Conservation (phyloP, 805 yeast genomes). For the Starmerella stigmatis region DNA sequence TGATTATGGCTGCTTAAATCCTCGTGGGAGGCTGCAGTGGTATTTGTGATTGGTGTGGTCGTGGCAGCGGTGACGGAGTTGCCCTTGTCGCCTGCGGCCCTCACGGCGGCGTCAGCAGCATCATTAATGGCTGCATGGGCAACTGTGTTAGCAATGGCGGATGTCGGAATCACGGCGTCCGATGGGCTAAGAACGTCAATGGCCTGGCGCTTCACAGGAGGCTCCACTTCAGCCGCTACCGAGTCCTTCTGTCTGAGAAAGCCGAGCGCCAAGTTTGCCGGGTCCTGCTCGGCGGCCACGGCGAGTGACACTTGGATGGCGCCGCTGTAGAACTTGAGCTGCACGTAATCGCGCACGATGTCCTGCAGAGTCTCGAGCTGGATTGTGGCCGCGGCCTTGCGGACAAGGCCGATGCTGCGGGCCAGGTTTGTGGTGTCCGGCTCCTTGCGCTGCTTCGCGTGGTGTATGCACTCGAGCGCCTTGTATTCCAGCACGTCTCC, state of each 20-base stretch:
- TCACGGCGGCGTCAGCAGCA: background rate
- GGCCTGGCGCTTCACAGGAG: conserved; percentile 5
- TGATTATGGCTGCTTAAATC: background rate
- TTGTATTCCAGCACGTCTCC: conserved; percentile 88
- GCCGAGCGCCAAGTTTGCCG: conserved; percentile 47
- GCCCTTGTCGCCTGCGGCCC: no score
- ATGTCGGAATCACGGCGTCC: conserved; percentile 5
- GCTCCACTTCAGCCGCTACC: conserved; percentile 30
- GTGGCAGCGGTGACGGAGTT: no score
- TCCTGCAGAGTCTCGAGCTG: conserved; percentile 71
- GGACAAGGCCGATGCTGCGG: conserved; percentile 65
- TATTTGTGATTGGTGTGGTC: no score
- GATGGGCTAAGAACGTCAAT: background rate
- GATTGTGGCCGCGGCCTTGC: conserved; percentile 67
- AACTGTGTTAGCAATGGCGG: background rate
- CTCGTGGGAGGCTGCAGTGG: no score
- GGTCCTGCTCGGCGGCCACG: conserved; percentile 60
- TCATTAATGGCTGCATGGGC: background rate
- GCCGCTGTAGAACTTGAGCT: conserved; percentile 68
- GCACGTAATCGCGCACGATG: conserved; percentile 66
- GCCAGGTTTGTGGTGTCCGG: conserved; percentile 61
- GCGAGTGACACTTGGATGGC: conserved; percentile 74
- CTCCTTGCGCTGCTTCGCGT: conserved; percentile 52
- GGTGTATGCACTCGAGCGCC: conserved; percentile 82
- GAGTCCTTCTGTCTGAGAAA: conserved; percentile 43